Conservation (phyloP, 140 eudicot species). For the Bidens hawaiensis region DNA sequence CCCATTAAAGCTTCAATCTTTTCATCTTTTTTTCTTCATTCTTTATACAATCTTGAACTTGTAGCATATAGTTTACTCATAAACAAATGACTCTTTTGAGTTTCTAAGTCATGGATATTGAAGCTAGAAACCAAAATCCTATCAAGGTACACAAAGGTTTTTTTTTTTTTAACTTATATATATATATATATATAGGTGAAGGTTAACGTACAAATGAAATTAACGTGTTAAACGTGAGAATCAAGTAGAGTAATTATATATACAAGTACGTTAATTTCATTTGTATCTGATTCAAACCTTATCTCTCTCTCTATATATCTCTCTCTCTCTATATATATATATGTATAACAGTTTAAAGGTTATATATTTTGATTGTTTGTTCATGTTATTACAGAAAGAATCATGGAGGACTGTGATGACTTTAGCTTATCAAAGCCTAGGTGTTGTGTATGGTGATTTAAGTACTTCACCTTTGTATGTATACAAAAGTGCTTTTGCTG, state of each 20-base stretch:
- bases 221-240: too few relatives aligned
- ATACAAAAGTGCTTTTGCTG: slow-evolving; percentile 84
- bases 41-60: slow-evolving; percentile 6
- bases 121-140: slow-evolving; percentile 42
- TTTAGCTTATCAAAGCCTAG: slow-evolving; percentile 91
- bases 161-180: too few relatives aligned
- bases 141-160: slow-evolving; percentile 52
- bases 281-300: too few relatives aligned
- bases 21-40: not conserved
- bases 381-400: slow-evolving; percentile 51
- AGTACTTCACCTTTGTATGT: slow-evolving; percentile 91
- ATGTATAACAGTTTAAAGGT: not conserved
- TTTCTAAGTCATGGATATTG: slow-evolving; percentile 61
- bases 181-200: too few relatives aligned
- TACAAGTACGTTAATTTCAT: too few relatives aligned
- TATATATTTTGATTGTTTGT: not conserved
- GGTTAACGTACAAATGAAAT: too few relatives aligned
- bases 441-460: slow-evolving; percentile 97
- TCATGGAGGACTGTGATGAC: slow-evolving; percentile 81
- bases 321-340: too few relatives aligned
- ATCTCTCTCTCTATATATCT: too few relatives aligned
- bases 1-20: slow-evolving; percentile 9
- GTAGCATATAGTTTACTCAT: too few relatives aligned
- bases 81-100: slow-evolving; percentile 24
- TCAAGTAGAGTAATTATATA: too few relatives aligned